Conservation (phyloP, 495 filamentous ascomycete species). For the Mytilinidion resinicola region DNA sequence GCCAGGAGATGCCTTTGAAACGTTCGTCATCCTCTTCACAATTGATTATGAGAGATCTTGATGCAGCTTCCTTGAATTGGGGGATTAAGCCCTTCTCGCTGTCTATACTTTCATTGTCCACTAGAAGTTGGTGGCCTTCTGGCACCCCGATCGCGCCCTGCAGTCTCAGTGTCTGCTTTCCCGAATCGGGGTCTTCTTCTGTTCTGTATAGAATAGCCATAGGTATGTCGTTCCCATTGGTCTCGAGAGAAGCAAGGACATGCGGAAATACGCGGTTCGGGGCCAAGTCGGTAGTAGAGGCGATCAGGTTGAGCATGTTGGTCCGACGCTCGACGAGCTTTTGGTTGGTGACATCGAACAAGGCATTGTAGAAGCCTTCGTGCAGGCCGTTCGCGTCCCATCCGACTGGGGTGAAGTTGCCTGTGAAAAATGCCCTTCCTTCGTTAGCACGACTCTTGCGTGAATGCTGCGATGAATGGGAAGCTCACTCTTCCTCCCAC, state of each 20-base stretch:
- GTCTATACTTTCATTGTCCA: slow-evolving; percentile 6
- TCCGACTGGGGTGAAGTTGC: slow-evolving; percentile 26
- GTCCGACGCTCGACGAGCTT: slow-evolving; percentile 26
- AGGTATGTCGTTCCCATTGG: slow-evolving; percentile 24
- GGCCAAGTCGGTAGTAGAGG: slow-evolving; percentile 7
- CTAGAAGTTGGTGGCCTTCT: slow-evolving; percentile 15
- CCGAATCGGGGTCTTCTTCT: background rate
- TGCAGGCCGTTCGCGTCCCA: slow-evolving; percentile 13
- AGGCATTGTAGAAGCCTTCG: slow-evolving; percentile 29
- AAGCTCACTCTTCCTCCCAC: slow-evolving; percentile 14
- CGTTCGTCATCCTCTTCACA: slow-evolving; percentile 8
- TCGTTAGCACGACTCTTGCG: background rate
- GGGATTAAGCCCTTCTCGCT: slow-evolving; percentile 12
- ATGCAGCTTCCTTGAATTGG: slow-evolving; percentile 9
- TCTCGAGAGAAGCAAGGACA: slow-evolving; percentile 15
- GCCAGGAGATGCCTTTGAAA: slow-evolving; percentile 14
- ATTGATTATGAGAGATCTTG: slow-evolving; percentile 2
- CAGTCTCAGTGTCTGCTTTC: background rate
- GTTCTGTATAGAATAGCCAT: slow-evolving; percentile 25
- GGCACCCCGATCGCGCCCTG: slow-evolving; percentile 16
- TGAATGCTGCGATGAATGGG: too few species aligned
- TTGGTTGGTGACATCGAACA: slow-evolving; percentile 25
- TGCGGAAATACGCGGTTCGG: slow-evolving; percentile 13
- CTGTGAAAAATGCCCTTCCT: slow-evolving; percentile 25
- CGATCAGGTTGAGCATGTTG: slow-evolving; percentile 21